phyloP scores from a whole-genome alignment of 177 flowering plant genomes.

The Tripterygium wilfordii region DNA sequence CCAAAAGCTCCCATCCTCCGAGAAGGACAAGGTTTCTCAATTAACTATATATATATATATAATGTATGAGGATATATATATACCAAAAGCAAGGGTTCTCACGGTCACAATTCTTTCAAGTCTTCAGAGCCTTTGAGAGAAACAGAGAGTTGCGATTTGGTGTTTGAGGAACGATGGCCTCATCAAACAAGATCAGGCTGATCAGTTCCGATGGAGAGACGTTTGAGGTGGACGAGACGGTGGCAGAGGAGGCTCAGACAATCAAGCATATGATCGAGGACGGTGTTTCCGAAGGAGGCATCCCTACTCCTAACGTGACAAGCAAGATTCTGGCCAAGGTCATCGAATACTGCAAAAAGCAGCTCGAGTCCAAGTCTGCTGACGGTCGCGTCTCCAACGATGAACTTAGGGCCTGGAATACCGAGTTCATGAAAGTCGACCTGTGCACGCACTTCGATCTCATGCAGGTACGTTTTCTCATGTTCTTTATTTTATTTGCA shows the following conservation, averaged over 20 bases:
- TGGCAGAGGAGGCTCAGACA: conserved; percentile 45
- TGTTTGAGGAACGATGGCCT: conserved; percentile 13
- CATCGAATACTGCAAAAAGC: conserved; percentile 50
- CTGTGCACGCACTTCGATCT: conserved; percentile 61
- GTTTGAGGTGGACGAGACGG: conserved; percentile 51
- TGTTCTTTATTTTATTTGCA: neutral
- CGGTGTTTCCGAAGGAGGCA: conserved; percentile 31
- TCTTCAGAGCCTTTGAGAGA: too few relatives aligned
- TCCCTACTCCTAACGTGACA: conserved; percentile 40
- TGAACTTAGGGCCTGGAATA: conserved; percentile 44
- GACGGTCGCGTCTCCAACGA: conserved; percentile 15
- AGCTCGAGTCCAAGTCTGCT: conserved; percentile 21
- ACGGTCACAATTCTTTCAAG: too few relatives aligned
- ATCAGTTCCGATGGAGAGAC: conserved; percentile 37
- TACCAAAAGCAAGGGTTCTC: too few relatives aligned
- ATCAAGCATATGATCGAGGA: conserved; percentile 54
- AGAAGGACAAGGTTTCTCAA: too few relatives aligned
- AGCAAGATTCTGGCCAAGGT: conserved; percentile 37
- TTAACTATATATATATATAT: too few relatives aligned
- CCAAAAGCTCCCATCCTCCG: too few relatives aligned
- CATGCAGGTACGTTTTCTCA: conserved; percentile 51
- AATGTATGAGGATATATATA: too few relatives aligned
- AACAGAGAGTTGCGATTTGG: too few relatives aligned
- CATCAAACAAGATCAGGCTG: conserved; percentile 25
- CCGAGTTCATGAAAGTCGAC: conserved; percentile 56